A percentile compares a stretch with the other conserved stretches of the same genome.
Evolutionary conservation across 495 filamentous ascomycete genomes (phyloP).

Genomic region (Neurospora sp.): DNA sequence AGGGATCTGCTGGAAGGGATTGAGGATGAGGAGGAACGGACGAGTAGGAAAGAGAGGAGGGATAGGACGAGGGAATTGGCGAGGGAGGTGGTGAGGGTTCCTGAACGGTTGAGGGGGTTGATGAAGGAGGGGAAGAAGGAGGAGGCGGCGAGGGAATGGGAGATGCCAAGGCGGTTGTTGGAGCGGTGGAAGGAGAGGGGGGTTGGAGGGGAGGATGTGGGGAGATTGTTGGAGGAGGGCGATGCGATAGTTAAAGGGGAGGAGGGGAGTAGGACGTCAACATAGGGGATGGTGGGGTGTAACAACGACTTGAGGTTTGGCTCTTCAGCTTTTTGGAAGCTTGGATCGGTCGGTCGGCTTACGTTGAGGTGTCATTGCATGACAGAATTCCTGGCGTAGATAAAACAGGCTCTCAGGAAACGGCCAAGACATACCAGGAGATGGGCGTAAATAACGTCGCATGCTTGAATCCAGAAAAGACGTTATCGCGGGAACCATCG

Average conservation of each 20-base stretch:
- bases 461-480: neutral
- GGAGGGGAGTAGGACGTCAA: neutral
- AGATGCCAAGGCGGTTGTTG: conserved; percentile 42
- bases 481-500: neutral
- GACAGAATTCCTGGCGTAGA: too few species aligned
- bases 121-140: conserved; percentile 49
- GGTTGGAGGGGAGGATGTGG: conserved; percentile 39
- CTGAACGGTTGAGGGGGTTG: conserved; percentile 55
- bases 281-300: neutral
- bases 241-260: conserved; percentile 34
- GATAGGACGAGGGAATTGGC: conserved; percentile 39
- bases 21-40: conserved; percentile 43
- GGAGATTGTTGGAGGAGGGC: conserved; percentile 41
- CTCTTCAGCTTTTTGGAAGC: too few species aligned
- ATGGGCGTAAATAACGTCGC: neutral
- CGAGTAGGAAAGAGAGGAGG: conserved; percentile 41
- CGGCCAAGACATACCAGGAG: neutral
- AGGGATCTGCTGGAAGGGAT: conserved; percentile 22
- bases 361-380: too few species aligned
- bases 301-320: too few species aligned
- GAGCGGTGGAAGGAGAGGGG: conserved; percentile 42
- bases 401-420: neutral
- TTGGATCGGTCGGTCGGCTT: neutral
- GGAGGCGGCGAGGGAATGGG: conserved; percentile 51
- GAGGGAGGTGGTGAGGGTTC: conserved; percentile 42